Evolutionary conservation across 2,329 filamentous ascomycete genomes (phyloP), one percentile per base, ranked within the genome.

Genomic region (Colletotrichum limetticola): DNA sequence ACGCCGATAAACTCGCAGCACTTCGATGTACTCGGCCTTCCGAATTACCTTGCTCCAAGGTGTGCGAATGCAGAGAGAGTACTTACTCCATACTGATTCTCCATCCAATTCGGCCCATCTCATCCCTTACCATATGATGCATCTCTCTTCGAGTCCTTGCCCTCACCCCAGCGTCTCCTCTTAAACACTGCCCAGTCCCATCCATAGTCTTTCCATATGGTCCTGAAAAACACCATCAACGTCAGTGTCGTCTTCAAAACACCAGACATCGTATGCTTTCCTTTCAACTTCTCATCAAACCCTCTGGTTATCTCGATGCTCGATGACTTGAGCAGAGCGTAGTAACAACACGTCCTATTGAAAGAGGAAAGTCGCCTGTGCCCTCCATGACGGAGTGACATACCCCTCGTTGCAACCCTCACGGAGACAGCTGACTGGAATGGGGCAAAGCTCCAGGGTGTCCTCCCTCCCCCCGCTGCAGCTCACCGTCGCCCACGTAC

Each of bases 371-470:
- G 37, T 61, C 24, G 58, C 4, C 5, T 60, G 3, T 22, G 32
- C 35, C 35, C 35, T 37, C 58, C 58, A 26, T 5, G 7, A 46
- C 35, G 35, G 8, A 24, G 58, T 49, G 22, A 12, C 24, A 61
- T 53, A 14, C 60, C 46, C 8, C 16, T 46, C 37, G 16, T 14
- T 26, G 49, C 42, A 67, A 55, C 61, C 53, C 42, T 59, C 22
- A 22, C 60, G 42, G 5, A 7, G 35, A 28, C 57, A 71, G 32
- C 64, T 65, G 49, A 22, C 68, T 63, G 24, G 22, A 71, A 68
- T 24, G 26, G 65, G 64, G 67, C 28, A 62, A 24, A 63, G 53
- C 49, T 63, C 46, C 58, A 32, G 60, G n/a, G 14, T 22, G 12
- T 7, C 60, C 3, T 61, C 19, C 37, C 4, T n/a, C 11, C 24